Percentiles rank a stretch among this genome's conserved stretches.
phyloP scores from a whole-genome alignment of 768 basidiomycete genomes.

The Candolleomyces eurysporus region DNA sequence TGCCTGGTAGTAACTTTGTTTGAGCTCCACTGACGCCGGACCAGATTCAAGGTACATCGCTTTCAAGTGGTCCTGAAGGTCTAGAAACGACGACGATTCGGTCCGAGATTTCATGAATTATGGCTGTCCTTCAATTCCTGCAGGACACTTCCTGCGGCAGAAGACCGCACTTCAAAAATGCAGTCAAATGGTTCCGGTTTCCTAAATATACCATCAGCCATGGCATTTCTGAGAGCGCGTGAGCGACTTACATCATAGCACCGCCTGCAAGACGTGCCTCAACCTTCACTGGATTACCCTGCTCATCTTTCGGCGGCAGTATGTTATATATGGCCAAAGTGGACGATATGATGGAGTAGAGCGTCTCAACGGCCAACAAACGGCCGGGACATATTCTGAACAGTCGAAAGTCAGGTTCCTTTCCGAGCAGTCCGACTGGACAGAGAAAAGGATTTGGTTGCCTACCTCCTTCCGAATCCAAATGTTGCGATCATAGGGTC shows the following conservation, averaged over 20 bases:
- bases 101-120: too few species aligned
- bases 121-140: conserved; percentile 3
- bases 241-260: conserved; percentile 1
- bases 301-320: conserved; percentile 15
- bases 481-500: conserved; percentile 27
- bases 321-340: conserved; percentile 17
- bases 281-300: conserved; percentile 13
- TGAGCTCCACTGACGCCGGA: too few species aligned
- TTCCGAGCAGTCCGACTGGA: background rate
- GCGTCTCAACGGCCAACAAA: conserved; percentile 13
- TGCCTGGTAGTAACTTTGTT: too few species aligned
- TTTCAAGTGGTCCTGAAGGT: too few species aligned
- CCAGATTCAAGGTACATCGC: too few species aligned
- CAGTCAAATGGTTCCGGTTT: background rate
- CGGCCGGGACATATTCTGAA: conserved; percentile 19
- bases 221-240: background rate
- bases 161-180: background rate
- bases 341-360: conserved; percentile 15
- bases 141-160: background rate
- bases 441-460: background rate
- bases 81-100: too few species aligned
- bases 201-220: background rate
- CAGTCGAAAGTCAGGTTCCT: background rate
- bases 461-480: conserved; percentile 15
- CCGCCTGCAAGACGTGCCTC: conserved; percentile 8